A percentile compares a stretch with the other conserved stretches of the same genome.
Conservation (phyloP, 1,284 basidiomycete species). For the Pseudozyma tsukubaensis region DNA sequence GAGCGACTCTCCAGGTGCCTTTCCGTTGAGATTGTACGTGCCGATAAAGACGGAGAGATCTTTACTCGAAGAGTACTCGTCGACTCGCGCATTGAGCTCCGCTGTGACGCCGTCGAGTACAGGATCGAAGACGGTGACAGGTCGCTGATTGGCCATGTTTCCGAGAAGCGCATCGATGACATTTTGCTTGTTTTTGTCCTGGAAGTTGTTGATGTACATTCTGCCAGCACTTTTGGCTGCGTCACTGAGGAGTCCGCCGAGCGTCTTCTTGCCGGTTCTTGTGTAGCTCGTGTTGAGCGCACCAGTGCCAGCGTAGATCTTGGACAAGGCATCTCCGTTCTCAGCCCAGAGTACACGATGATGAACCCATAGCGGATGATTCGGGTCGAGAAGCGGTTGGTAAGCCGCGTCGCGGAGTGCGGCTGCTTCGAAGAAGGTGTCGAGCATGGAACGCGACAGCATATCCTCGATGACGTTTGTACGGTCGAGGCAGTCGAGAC, state of each 20-base stretch:
- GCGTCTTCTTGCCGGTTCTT: constrained; percentile 88
- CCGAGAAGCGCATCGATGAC: constrained; percentile 97
- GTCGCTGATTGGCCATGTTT: constrained; percentile 85
- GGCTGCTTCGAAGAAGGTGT: constrained; percentile 51
- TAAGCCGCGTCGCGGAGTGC: constrained; percentile 29
- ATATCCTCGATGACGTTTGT: constrained; percentile 96
- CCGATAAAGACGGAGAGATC: constrained; percentile 83
- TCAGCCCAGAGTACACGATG: constrained; percentile 93
- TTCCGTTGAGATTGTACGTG: constrained; percentile 96
- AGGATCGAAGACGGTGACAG: constrained; percentile 92
- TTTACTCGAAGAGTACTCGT: constrained; percentile 86
- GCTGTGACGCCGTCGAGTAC: constrained; percentile 86
- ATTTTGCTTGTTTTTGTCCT: constrained; percentile 91
- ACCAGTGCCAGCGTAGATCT: constrained; percentile 96
- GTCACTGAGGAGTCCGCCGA: constrained; percentile 77
- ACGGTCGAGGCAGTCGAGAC: constrained; percentile 93
- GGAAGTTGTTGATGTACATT: constrained; percentile 98
- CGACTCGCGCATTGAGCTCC: constrained; percentile 71
- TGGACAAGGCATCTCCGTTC: constrained; percentile 69
- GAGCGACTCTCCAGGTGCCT: constrained; percentile 82
- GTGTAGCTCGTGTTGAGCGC: constrained; percentile 96
- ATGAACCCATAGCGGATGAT: constrained; percentile 78
- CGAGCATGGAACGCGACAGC: constrained; percentile 61
- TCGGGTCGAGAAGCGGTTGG: constrained; percentile 28
- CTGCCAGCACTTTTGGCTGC: constrained; percentile 83